A percentile compares a stretch with the other conserved stretches of the same genome.
phyloP scores from a whole-genome alignment of 2,329 filamentous ascomycete genomes.

The Trichoderma atroviride region DNA sequence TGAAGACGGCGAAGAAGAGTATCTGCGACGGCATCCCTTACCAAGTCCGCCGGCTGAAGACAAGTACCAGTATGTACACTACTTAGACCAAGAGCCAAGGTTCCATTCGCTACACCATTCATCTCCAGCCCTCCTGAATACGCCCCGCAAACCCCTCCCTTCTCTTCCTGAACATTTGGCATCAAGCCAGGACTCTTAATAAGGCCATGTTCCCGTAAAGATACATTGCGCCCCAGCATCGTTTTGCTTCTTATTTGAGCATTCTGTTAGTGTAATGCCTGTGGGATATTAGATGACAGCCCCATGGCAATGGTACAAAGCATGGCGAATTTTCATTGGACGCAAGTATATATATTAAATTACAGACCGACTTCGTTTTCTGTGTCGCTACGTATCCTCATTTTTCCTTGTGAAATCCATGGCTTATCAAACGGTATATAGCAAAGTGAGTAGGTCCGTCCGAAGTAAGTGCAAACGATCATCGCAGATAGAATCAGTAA shows the following conservation, averaged over 20 bases:
- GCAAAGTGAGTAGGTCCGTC: slow-evolving; percentile 23
- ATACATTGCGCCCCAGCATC: slow-evolving; percentile 6
- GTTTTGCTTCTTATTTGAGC: background rate
- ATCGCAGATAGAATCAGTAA: slow-evolving; percentile 24
- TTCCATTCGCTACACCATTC: background rate
- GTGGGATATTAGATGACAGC: background rate
- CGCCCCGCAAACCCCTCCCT: slow-evolving; percentile 47
- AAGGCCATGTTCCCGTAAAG: background rate
- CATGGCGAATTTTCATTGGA: background rate
- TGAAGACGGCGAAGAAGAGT: slow-evolving; percentile 25
- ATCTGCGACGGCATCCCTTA: slow-evolving; percentile 36
- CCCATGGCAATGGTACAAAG: slow-evolving; percentile 13
- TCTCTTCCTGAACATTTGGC: slow-evolving; percentile 32
- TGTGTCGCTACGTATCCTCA: slow-evolving; percentile 26
- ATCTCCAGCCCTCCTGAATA: slow-evolving; percentile 27
- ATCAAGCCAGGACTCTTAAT: background rate
- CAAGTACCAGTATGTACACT: slow-evolving; percentile 22
- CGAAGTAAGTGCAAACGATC: slow-evolving; percentile 15
- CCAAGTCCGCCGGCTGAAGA: slow-evolving; percentile 31
- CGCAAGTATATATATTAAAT: slow-evolving; percentile 13
- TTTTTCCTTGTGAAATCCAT: slow-evolving; percentile 28
- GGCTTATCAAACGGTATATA: slow-evolving; percentile 28
- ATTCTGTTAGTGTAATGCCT: background rate
- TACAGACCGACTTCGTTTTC: slow-evolving; percentile 10
- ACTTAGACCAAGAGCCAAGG: slow-evolving; percentile 9